phyloP scores from a whole-genome alignment of 768 basidiomycete genomes.

The Trametes coccinea region DNA sequence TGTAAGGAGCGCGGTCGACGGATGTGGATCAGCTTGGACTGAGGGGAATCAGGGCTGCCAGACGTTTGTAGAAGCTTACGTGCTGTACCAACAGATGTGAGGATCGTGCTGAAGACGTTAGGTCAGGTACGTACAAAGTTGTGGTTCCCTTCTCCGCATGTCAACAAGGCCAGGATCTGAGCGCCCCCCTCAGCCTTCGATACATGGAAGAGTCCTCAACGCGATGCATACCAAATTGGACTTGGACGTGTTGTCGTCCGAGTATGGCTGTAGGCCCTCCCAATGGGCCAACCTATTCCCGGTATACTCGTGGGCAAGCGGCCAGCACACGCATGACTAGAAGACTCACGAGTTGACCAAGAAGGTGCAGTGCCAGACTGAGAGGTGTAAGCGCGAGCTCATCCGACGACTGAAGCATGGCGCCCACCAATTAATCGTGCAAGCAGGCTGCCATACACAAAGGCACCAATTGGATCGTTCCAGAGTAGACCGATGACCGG shows the following conservation, averaged over 20 bases:
- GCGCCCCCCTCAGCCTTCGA: neutral
- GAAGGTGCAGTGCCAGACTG: slow-evolving; percentile 73
- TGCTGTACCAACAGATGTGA: slow-evolving; percentile 37
- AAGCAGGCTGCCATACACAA: slow-evolving; percentile 72
- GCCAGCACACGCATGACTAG: neutral
- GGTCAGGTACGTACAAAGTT: slow-evolving; percentile 56
- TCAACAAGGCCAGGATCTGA: slow-evolving; percentile 67
- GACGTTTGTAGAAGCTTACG: slow-evolving; percentile 33
- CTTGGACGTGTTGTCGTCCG: slow-evolving; percentile 76
- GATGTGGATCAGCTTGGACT: neutral
- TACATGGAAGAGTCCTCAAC: neutral
- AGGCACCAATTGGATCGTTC: slow-evolving; percentile 66
- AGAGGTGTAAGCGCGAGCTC: neutral
- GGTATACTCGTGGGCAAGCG: neutral
- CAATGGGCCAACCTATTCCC: slow-evolving; percentile 67
- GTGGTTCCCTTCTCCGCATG: slow-evolving; percentile 78
- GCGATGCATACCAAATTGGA: slow-evolving; percentile 59
- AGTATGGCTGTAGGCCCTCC: slow-evolving; percentile 79
- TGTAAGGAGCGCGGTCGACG: slow-evolving; percentile 29
- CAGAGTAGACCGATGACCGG: slow-evolving; percentile 53
- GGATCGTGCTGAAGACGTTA: neutral
- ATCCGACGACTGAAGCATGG: neutral
- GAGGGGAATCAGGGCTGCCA: neutral
- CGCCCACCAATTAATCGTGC: slow-evolving; percentile 58
- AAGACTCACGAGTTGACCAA: slow-evolving; percentile 63